Percentiles rank a stretch among this genome's conserved stretches.
Evolutionary conservation across 805 yeast species (phyloP).

Genomic region (Kurtzmaniella fragi): DNA sequence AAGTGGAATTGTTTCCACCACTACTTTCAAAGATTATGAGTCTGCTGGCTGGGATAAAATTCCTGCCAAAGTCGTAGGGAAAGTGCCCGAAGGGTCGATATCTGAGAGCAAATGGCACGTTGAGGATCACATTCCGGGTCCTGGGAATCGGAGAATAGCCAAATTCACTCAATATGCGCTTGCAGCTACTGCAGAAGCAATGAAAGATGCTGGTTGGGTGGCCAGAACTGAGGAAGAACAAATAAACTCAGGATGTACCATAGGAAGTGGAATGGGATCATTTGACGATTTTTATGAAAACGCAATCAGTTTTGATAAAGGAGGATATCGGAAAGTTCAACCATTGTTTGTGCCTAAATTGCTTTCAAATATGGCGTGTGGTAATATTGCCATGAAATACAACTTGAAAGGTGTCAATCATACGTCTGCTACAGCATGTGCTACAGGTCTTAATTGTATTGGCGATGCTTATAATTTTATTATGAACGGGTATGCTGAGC

Average conservation of each 20-base stretch:
- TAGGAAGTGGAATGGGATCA: slow-evolving; percentile 93
- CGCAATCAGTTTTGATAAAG: slow-evolving; percentile 45
- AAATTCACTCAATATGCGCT: slow-evolving; percentile 74
- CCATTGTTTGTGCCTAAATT: slow-evolving; percentile 85
- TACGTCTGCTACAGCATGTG: slow-evolving; percentile 90
- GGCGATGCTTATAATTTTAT: slow-evolving; percentile 91
- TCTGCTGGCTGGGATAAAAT: slow-evolving; percentile 45
- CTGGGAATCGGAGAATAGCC: slow-evolving; percentile 58
- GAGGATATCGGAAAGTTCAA: slow-evolving; percentile 64
- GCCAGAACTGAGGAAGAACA: slow-evolving; percentile 32
- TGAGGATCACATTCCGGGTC: slow-evolving; percentile 41
- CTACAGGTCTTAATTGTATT: slow-evolving; percentile 89
- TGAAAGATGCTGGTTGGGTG: slow-evolving; percentile 57
- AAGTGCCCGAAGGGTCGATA: slow-evolving; percentile 51
- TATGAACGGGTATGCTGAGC: slow-evolving; percentile 72
- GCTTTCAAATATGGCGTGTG: slow-evolving; percentile 90
- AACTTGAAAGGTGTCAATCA: slow-evolving; percentile 84
- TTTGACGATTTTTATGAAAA: slow-evolving; percentile 68
- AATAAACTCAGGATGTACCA: slow-evolving; percentile 61
- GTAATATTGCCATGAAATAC: slow-evolving; percentile 75
- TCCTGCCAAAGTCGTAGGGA: slow-evolving; percentile 74
- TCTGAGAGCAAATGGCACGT: slow-evolving; percentile 49
- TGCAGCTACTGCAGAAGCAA: slow-evolving; percentile 73
- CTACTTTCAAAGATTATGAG: slow-evolving; percentile 32
- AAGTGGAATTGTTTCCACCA: slow-evolving; percentile 59